Base-by-base conservation (phyloP, 2,329 filamentous ascomycete species). In the Alternaria angustiovoidea region DNA sequence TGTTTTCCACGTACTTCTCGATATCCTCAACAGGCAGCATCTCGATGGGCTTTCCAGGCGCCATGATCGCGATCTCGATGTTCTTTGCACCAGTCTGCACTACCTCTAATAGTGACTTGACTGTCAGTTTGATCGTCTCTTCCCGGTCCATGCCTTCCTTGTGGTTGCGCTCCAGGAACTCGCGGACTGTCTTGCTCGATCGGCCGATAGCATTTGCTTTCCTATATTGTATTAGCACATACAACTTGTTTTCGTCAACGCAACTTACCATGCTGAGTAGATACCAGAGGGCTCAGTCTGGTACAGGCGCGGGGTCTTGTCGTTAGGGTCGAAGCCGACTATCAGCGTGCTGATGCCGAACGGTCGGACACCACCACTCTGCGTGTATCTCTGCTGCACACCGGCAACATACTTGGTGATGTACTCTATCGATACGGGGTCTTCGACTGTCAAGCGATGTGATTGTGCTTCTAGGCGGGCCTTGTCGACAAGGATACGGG, bases 271-370 rank as follows among this genome's bases (percentile, higher is more conserved):
- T 79, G 95, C 95, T 59, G 93, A 97, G 86, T 98, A 99, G 80
- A 99, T 99, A 61, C 96, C 95, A 65, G 93, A 97, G n/a, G 96
- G 95, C 84, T 99, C 95, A 4, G 95, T 99, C 87, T 97, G 94
- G 81, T 98, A 99, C 62, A 99, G 85, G 72, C 94, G 88, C 55
- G 95, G 94, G 57, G 90, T 90, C 76, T 91, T 89, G 85, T 93
- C 94, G 71, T 92, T 92, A 71, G 93, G 92, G 83, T 99, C 95
- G 77, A 99, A 99, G n/a, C 95, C 95, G 64, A 99, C 94, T 72
- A 99, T 93, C 78, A 99, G 85, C 41, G 94, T 98, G 84, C 93
- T 97, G 80, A 99, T 97, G 64, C 95, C 95, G 77, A 99, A 99
- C n/a, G 95, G 95, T 75, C 95, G 87, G 54, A 99, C 95, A 86